Conservation (phyloP, 2,329 filamentous ascomycete species). For the Blastomyces gilchristii region DNA sequence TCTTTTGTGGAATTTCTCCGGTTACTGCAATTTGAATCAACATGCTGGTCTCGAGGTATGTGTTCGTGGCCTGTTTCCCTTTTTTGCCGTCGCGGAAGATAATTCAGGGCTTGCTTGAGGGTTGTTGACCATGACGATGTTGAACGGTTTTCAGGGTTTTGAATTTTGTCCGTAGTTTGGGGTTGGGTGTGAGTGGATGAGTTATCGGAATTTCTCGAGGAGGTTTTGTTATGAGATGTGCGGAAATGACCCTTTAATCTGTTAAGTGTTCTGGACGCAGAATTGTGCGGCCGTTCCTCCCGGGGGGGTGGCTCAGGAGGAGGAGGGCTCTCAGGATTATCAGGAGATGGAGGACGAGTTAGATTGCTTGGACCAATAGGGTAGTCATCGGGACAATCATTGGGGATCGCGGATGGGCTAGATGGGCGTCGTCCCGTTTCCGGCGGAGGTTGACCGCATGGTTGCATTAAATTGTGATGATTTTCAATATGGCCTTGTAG, state of each 20-base stretch:
- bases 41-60: background rate
- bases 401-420: background rate
- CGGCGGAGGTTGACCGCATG: background rate
- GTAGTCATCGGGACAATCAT: background rate
- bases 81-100: background rate
- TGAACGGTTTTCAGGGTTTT: background rate
- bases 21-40: background rate
- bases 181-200: background rate
- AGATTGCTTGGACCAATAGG: background rate
- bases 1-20: background rate
- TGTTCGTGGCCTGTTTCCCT: background rate
- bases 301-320: background rate
- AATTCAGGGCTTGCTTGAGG: background rate
- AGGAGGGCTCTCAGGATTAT: background rate
- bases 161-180: background rate
- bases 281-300: background rate
- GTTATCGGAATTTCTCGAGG: background rate
- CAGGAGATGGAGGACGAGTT: background rate
- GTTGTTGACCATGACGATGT: background rate
- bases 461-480: background rate
- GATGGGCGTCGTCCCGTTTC: background rate
- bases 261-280: background rate
- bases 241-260: background rate
- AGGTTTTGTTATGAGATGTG: background rate
- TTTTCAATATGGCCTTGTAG: background rate